Evolutionary conservation across 2,329 filamentous ascomycete genomes (phyloP).

Genomic region (Gaeumannomyces sp.): DNA sequence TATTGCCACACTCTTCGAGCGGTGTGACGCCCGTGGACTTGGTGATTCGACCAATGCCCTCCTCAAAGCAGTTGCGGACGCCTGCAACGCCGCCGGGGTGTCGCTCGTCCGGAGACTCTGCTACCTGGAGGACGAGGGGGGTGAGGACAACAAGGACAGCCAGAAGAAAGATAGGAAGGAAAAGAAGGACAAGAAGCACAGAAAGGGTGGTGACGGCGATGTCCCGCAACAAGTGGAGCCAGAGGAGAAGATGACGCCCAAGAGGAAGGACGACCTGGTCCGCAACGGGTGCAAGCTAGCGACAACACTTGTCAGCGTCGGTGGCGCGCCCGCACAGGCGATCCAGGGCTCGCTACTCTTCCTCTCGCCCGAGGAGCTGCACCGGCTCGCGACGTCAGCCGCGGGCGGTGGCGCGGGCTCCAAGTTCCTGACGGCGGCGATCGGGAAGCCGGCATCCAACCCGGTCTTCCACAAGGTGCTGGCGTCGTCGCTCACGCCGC

Average conservation of each 20-base stretch:
- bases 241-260: constrained; percentile 25
- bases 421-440: constrained; percentile 43
- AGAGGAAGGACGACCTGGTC: constrained; percentile 51
- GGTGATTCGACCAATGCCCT: constrained; percentile 31
- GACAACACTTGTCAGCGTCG: constrained; percentile 69
- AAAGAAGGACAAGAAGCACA: constrained; percentile 56
- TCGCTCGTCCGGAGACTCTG: constrained; percentile 44
- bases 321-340: constrained; percentile 61
- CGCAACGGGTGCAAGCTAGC: constrained; percentile 77
- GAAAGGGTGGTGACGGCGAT: constrained; percentile 8
- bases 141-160: constrained; percentile 15
- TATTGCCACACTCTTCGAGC: constrained; percentile 75
- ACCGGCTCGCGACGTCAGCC: constrained; percentile 57
- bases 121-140: constrained; percentile 31
- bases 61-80: constrained; percentile 43
- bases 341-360: constrained; percentile 67
- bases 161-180: constrained; percentile 22
- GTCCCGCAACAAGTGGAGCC: background rate
- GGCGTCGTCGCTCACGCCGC: constrained; percentile 38
- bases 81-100: constrained; percentile 34
- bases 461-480: constrained; percentile 51
- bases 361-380: constrained; percentile 46
- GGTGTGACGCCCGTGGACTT: constrained; percentile 48
- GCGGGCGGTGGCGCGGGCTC: constrained; percentile 33
- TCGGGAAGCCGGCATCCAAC: constrained; percentile 40